These are phyloP conservation scores for Madurella fahalii DNA, from an alignment of 2,329 filamentous ascomycete species.

Conservation along the genomic window DNA sequence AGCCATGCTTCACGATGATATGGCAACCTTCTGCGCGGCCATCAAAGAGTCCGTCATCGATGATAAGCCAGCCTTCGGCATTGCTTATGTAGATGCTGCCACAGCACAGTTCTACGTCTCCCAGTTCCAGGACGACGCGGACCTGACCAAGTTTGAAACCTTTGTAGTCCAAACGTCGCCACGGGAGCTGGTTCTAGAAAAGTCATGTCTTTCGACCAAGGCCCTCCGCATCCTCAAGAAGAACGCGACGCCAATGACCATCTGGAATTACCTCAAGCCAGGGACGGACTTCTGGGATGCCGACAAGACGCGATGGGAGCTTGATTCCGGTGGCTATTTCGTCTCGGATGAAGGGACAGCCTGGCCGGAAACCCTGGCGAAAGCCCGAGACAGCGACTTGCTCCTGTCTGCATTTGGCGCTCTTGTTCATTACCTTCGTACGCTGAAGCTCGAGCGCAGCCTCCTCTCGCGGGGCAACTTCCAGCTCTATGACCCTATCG, in stretches of 20 bases:
- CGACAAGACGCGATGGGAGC: conserved; percentile 74
- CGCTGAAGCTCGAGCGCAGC: conserved; percentile 86
- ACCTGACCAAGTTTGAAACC: conserved; percentile 95
- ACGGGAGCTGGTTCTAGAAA: conserved; percentile 85
- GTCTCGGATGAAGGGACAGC: conserved; percentile 53
- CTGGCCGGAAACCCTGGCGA: conserved; percentile 73
- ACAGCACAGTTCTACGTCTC: conserved; percentile 95
- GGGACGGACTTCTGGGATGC: conserved; percentile 87
- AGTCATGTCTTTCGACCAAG: conserved; percentile 79
- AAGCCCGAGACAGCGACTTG: conserved; percentile 72
- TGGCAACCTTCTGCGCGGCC: conserved; percentile 92
- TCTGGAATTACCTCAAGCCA: conserved; percentile 91
- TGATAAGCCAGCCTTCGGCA: conserved; percentile 77
- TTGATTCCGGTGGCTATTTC: conserved; percentile 79
- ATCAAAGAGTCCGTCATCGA: conserved; percentile 80
- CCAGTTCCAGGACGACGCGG: conserved; percentile 84
- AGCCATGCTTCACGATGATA: conserved; percentile 95
- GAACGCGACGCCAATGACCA: conserved; percentile 84
- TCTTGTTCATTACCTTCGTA: conserved; percentile 77
- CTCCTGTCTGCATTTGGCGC: conserved; percentile 90
- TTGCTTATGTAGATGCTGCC: conserved; percentile 91
- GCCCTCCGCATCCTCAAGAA: conserved; percentile 92
- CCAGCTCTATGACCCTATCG: conserved; percentile 84
- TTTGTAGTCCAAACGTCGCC: conserved; percentile 90
- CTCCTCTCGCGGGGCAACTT: conserved; percentile 89